These are phyloP conservation scores for Suhomyces choctaworum DNA, from an alignment of 1,139 yeast genomes.

Conservation along the genomic window DNA sequence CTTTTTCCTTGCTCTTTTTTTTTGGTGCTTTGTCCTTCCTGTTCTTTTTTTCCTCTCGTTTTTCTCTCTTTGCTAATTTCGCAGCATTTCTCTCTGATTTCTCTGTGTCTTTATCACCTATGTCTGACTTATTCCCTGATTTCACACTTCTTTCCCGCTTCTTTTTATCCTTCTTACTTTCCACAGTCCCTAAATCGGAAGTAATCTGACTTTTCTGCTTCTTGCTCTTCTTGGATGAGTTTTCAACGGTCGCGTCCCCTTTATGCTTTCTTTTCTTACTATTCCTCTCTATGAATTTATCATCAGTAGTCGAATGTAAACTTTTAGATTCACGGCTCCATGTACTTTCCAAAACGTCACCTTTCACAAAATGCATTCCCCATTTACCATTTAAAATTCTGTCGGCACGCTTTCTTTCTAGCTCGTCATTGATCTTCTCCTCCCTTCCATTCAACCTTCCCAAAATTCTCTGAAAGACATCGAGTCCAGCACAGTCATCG, in stretches of 20 bases:
- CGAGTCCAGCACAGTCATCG: slow-evolving; percentile 88
- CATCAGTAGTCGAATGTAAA: too few relatives aligned
- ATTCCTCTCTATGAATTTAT: too few relatives aligned
- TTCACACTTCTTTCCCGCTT: slow-evolving; percentile 16
- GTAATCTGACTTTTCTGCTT: too few relatives aligned
- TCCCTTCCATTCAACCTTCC: slow-evolving; percentile 85
- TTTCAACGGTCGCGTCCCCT: too few relatives aligned
- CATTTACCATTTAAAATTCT: slow-evolving; percentile 73
- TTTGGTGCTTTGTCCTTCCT: slow-evolving; percentile 25
- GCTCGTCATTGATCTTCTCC: slow-evolving; percentile 54
- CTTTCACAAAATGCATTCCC: slow-evolving; percentile 85
- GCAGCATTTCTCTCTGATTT: slow-evolving; percentile 19
- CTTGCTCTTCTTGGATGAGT: slow-evolving; percentile 10
- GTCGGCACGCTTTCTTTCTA: slow-evolving; percentile 67
- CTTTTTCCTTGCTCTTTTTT: slow-evolving; percentile 21
- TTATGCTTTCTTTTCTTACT: background rate
- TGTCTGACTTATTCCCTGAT: slow-evolving; percentile 14
- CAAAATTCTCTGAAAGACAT: slow-evolving; percentile 85
- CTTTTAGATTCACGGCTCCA: slow-evolving; percentile 76
- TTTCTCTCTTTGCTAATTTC: slow-evolving; percentile 27
- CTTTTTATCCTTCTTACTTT: slow-evolving; percentile 12
- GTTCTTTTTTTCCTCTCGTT: slow-evolving; percentile 28
- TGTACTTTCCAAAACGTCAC: slow-evolving; percentile 80
- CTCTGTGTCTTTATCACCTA: slow-evolving; percentile 21
- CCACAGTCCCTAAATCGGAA: too few relatives aligned